Base-by-base conservation (phyloP, 805 yeast genomes). In the Wickerhamomyces subpelliculosus region DNA sequence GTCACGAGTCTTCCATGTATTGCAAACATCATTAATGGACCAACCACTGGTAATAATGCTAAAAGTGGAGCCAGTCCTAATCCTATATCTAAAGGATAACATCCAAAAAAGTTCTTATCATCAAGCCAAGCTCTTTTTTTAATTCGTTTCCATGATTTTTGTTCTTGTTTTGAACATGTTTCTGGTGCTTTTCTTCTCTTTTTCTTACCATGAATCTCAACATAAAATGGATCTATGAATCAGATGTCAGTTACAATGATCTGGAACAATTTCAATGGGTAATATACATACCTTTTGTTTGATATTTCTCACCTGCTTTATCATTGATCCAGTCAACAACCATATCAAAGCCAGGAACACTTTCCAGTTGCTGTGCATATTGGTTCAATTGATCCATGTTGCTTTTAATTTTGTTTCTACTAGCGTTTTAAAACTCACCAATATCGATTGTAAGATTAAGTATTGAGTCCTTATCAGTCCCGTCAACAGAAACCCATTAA, bases 51-150 rank as follows among this genome's bases (percentile, higher is more conserved):
- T 9, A 90, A 39, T 8, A 86, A 61, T 2, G 81, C 71, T 28
- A 80, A 69, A 12, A 88, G 36, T 1, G 96, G 93, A 1, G 83
- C 90, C 52, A 81, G 59, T 0, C 96, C 96, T 16, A 84, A 49
- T 2, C 93, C 90, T 46, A 86, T 71, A 60, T 78, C 88, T 46
- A 74, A 68, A 11, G 84, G 80, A 33, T 78, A 80, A 45, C 89
- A 80, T 0, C 95, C 95, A 57, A 84, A 67, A 51, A 86, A 74
- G 55, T 94, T 85, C 47, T 73, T 72, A 56, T 90, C 97, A 54
- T 90, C 88, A 13, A 72, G 52, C 96, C 96, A 89, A 0, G 97
- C 97, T 43, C 75, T 71, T 36, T 64, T 68, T 52, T 81, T 89
- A n/a, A 88, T 64, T 20, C 57, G 62, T 54, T 80, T 83, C 94